Base-by-base conservation (phyloP, 257 asterid genomes). In the Primulina tabacum region DNA sequence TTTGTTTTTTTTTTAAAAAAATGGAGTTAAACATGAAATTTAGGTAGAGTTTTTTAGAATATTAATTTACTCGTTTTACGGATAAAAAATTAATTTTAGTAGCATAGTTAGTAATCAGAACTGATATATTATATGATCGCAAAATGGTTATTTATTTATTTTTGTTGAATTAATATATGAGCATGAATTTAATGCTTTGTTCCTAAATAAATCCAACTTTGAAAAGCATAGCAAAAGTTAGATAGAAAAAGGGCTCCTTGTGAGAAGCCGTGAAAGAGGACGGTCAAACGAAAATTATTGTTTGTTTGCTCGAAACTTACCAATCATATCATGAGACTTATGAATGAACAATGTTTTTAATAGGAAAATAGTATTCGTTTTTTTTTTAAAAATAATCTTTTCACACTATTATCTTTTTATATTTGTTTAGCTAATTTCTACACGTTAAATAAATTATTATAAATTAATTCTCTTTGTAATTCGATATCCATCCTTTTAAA, bases 281-380 rank as follows among this genome's bases (percentile, higher is more conserved):
- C 52, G 47, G 70, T 62, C 70, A 71, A 71, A 64, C 30, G 56
- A 64, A 64, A 64, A 50, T 72, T 34, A 64, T 20, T 64, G 71
- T 37, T 57, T 72, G 65, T 55, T 63, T 53, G 76, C 64, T 53
- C 71, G 55, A 64, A 72, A 72, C 12, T 29, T 72, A 53, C 70
- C 70, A 52, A 72, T 64, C 71, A 72, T 24, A 20, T 53, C 65
- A 72, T 34, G 58, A 63, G 64, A 62, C 70, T 52, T 20, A 34
- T 8, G 20, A 53, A 50, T 62, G 37, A 24, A 34, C 14, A n/a
- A 33, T 68, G 64, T 18, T 34, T 33, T 34, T 55, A 11, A 32
- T 56, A 32, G 21, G 59, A 68, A 68, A 56, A 56, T 7, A 64
- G 26, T 43, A n/a, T 20, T 50, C 10, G n/a, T 38, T 10, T 38